A percentile compares a stretch with the other conserved stretches of the same genome.
Conservation (phyloP, 176 grass and related monocot species). For the Tuctoria greenei region DNA sequence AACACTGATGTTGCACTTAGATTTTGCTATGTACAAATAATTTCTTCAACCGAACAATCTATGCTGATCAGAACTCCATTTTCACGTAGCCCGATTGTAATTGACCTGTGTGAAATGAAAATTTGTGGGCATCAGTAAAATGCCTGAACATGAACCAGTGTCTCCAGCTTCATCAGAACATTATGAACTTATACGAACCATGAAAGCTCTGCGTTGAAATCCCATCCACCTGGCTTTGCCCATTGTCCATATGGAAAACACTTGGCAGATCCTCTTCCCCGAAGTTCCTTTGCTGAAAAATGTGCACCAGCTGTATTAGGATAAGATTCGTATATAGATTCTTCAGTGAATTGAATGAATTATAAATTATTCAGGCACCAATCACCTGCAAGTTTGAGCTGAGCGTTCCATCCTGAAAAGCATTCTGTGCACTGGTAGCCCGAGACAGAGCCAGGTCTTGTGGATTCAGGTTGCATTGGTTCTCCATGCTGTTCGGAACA, state of each 20-base stretch:
- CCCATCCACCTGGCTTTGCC: constrained; percentile 42
- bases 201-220: constrained; percentile 59
- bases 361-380: not conserved
- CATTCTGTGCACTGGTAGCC: constrained; percentile 28
- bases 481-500: constrained; percentile 33
- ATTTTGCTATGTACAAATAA: constrained; percentile 45
- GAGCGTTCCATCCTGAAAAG: constrained; percentile 51
- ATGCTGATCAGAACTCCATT: constrained; percentile 40
- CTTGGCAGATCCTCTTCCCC: constrained; percentile 86
- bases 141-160: not conserved
- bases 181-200: constrained; percentile 22
- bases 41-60: constrained; percentile 1
- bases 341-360: not conserved
- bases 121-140: not conserved
- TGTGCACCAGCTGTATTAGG: not conserved
- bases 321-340: constrained; percentile 6
- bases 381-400: constrained; percentile 68
- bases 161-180: not conserved
- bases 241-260: constrained; percentile 61
- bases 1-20: constrained; percentile 13
- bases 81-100: constrained; percentile 47
- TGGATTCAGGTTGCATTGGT: constrained; percentile 46
- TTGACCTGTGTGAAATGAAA: constrained; percentile 24
- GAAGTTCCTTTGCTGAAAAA: constrained; percentile 67
- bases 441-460: constrained; percentile 52